Conservation (phyloP, 2,329 filamentous ascomycete species). For the Ascochyta viciae-villosae region DNA sequence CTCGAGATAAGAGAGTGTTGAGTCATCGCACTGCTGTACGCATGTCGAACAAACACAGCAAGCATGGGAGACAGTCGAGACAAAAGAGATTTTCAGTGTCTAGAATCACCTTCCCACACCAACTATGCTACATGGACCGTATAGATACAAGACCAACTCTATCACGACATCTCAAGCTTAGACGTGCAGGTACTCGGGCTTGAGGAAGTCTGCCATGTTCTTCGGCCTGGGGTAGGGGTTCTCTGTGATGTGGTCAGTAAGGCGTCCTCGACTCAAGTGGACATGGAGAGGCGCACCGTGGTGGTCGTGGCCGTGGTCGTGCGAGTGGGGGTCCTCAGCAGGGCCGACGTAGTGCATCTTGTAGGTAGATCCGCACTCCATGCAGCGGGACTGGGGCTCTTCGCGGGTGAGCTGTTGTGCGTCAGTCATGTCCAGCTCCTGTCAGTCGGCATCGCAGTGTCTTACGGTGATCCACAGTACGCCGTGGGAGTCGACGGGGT, state of each 20-base stretch:
- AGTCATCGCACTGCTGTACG: not conserved
- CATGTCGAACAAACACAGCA: not conserved
- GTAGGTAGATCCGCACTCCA: constrained; percentile 94
- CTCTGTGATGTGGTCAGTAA: constrained; percentile 29
- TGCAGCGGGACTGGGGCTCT: constrained; percentile 92
- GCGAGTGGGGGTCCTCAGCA: constrained; percentile 71
- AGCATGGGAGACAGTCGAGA: constrained; percentile 1
- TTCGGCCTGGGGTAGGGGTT: constrained; percentile 74
- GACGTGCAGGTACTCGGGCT: constrained; percentile 87
- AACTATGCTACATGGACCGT: constrained; percentile 47
- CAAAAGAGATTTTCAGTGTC: constrained; percentile 10
- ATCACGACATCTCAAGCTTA: constrained; percentile 27
- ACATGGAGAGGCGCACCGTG: constrained; percentile 23
- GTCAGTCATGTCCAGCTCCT: constrained; percentile 6
- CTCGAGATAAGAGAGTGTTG: too few relatives aligned
- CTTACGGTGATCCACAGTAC: constrained; percentile 90
- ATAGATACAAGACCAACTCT: constrained; percentile 40
- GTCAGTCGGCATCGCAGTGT: not conserved
- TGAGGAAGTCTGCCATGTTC: constrained; percentile 95
- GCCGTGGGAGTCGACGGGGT: constrained; percentile 87
- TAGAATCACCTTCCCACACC: constrained; percentile 31
- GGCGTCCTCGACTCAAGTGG: not conserved
- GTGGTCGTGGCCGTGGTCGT: constrained; percentile 60
- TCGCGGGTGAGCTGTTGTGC: constrained; percentile 75
- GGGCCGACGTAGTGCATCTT: constrained; percentile 98